Evolutionary conservation across 2,329 filamentous ascomycete genomes (phyloP).

Genomic region (Didymella exigua): DNA sequence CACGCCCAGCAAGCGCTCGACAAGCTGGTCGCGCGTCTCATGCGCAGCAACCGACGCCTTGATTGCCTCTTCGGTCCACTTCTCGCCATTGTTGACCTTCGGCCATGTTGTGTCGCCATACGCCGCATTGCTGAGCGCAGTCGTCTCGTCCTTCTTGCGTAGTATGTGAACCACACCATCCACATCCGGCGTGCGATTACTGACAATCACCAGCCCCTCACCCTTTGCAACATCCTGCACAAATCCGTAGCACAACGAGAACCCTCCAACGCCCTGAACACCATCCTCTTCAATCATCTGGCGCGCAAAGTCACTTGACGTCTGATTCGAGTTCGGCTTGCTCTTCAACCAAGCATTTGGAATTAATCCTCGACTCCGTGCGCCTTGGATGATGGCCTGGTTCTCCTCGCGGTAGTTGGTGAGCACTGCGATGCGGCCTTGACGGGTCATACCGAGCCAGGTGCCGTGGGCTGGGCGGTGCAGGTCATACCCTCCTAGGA

Average conservation of each 20-base stretch:
- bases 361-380: constrained; percentile 63
- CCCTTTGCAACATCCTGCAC: constrained; percentile 52
- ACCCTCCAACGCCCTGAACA: constrained; percentile 65
- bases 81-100: constrained; percentile 65
- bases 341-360: constrained; percentile 64
- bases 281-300: constrained; percentile 61
- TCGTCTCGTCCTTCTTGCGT: constrained; percentile 56
- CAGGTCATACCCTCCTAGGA: constrained; percentile 67
- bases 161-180: constrained; percentile 60
- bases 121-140: constrained; percentile 66
- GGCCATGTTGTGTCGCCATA: constrained; percentile 66
- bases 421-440: constrained; percentile 66
- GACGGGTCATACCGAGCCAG: constrained; percentile 67
- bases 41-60: constrained; percentile 49
- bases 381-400: constrained; percentile 49
- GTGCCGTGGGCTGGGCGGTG: constrained; percentile 65
- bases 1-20: constrained; percentile 59
- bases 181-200: constrained; percentile 63
- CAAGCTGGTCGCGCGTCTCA: constrained; percentile 56
- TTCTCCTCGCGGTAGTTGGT: constrained; percentile 67
- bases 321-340: constrained; percentile 40
- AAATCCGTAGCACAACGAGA: constrained; percentile 65
- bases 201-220: constrained; percentile 61
- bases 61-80: constrained; percentile 58
- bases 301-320: constrained; percentile 59